Base-by-base conservation (phyloP, 805 yeast species). In the Saturnispora hagleri region DNA sequence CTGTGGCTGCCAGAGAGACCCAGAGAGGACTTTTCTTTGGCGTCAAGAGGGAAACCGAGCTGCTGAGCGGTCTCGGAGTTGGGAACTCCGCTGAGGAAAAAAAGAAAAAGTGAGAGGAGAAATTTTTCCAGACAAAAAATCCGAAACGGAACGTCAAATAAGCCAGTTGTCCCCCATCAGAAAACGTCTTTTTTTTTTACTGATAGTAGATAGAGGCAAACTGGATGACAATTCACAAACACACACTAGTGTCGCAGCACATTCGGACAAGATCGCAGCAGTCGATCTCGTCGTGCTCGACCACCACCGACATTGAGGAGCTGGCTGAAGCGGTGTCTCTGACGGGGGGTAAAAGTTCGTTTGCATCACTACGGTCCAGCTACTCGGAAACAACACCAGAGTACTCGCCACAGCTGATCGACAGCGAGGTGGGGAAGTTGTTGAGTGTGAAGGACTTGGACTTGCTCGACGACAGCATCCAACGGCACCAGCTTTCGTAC, bases 381-480 rank as follows among this genome's bases (percentile, higher is more conserved):
- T 43, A 56, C 6, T 54, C 60, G 13, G 48, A 51, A 26, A 47
- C 50, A 22, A 40, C 68, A 7, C 68, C 69, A 5, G 67, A 63
- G 41, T 65, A 60, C 46, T 64, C 66, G 13, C 68, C 69, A n/a
- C 49, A 51, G 18, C 22, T 63, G 43, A 60, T 65, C 6, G 60
- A 61, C 20, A 56, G 55, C 8, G 69, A 66, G 46, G 62, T 65
- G 18, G 68, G 68, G 5, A 53, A 56, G 41, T 48, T 65, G 20
- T 46, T 65, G 13, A 59, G 57, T 4, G 53, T 60, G 5, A 54
- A 57, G 27, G 60, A 59, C 26, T 47, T 61, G 7, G 62, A 59
- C 33, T 56, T 64, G 9, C 56, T 54, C n/a, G 59, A 47, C 18
- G 31, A 36, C 24, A 22, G 43, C 28, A 24, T 22, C 20, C 28